Percentiles rank a stretch among this genome's conserved stretches.
phyloP scores from a whole-genome alignment of 2,329 filamentous ascomycete genomes.

The Endocalyx cinctus region DNA sequence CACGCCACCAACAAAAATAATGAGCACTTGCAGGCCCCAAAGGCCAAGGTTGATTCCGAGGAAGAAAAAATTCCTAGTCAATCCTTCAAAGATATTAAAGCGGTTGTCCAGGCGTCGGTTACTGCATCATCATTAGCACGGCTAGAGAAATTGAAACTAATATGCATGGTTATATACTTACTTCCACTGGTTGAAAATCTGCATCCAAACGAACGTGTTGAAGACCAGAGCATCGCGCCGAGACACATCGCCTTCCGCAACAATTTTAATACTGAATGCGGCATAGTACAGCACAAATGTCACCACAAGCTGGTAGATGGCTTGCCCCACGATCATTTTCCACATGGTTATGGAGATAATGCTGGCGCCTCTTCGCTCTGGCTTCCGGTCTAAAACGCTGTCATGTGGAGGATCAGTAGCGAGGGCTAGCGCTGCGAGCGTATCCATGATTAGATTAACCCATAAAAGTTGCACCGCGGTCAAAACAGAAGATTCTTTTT shows the following conservation, averaged over 20 bases:
- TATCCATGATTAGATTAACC: slow-evolving; percentile 98
- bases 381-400: slow-evolving; percentile 73
- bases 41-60: slow-evolving; percentile 80
- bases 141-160: too few relatives aligned
- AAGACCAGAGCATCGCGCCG: slow-evolving; percentile 81
- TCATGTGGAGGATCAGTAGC: slow-evolving; percentile 87
- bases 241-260: slow-evolving; percentile 26
- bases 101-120: slow-evolving; percentile 91
- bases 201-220: slow-evolving; percentile 99
- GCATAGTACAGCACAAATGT: slow-evolving; percentile 82
- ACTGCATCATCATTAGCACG: slow-evolving; percentile 37
- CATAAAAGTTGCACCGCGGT: slow-evolving; percentile 89
- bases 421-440: slow-evolving; percentile 81
- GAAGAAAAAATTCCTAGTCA: slow-evolving; percentile 84
- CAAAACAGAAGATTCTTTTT: slow-evolving; percentile 67
- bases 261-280: slow-evolving; percentile 51
- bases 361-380: slow-evolving; percentile 50
- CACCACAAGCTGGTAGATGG: slow-evolving; percentile 78
- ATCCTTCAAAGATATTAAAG: slow-evolving; percentile 92
- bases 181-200: slow-evolving; percentile 98
- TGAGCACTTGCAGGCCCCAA: slow-evolving; percentile 83
- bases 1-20: slow-evolving; percentile 77
- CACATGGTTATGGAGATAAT: slow-evolving; percentile 90
- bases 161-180: too few relatives aligned
- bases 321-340: slow-evolving; percentile 98